Evolutionary conservation across 495 filamentous ascomycete genomes (phyloP), one percentile per base, ranked within the genome.

Genomic region (Amorphotheca resinae): DNA sequence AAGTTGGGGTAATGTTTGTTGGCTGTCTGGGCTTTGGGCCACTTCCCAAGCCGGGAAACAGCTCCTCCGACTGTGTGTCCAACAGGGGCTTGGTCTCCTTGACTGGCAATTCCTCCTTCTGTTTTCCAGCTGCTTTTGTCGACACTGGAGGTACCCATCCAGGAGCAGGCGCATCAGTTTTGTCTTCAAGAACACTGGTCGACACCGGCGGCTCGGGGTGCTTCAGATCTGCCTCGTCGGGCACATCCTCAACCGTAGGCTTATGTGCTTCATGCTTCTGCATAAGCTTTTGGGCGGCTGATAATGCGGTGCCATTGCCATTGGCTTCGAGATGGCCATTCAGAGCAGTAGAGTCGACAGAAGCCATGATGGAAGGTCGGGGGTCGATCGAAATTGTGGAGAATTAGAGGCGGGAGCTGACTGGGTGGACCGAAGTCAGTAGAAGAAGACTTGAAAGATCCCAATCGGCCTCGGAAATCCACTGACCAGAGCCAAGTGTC

Each of bases 41-140:
- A 37, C 80, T 76, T 38, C 84, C 91, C 35, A 98, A 70, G 26
- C 86, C 76, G 15, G 91, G 91, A 65, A 98, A 98, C 31, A 80
- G 65, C 61, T 95, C 89, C 55, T 87, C 82, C 3, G 87, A 95
- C 49, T 80, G 69, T 6, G 85, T 82, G 60, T 96, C 84, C 34
- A 94, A 57, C 33, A 64, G 57, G 9, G 65, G 46, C 35, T 71
- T 66, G 41, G 66, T 66, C 7, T 62, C 46, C 34, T 66, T 69
- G 25, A 20, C 38, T 2, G 68, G 42, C 14, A 58, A 54, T 34
- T 65, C 56, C 45, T 60, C 63, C 55, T 69, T 77, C 50, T 76
- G 76, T 62, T 82, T 82, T 32, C 72, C 76, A 26, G 72, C 72
- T 6, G 72, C 68, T 57, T 77, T 80, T 36, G 72, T 57, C 18